Evolutionary conservation across 2,329 filamentous ascomycete species (phyloP).

Genomic region (Claviceps lovelessii): DNA sequence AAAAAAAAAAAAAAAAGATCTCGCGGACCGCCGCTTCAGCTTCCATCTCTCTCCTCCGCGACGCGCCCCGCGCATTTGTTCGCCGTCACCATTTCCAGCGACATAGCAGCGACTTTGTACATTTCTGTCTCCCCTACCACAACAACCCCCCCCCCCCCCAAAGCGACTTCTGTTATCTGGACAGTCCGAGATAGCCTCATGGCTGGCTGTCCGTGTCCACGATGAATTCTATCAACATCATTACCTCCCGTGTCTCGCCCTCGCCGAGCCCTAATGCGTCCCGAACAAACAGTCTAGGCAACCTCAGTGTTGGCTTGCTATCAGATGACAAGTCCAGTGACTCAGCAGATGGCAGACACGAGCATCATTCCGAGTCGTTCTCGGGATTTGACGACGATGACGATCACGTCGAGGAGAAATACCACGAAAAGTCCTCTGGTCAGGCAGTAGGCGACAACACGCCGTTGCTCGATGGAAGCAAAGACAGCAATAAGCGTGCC

Average conservation of each 20-base stretch:
- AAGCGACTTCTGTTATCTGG: background rate
- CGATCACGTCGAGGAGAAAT: conserved; percentile 23
- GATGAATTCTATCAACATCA: conserved; percentile 96
- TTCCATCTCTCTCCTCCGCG: background rate
- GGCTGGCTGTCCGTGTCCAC: conserved; percentile 41
- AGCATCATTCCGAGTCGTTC: conserved; percentile 22
- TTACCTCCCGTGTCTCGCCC: conserved; percentile 68
- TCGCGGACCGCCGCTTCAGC: background rate
- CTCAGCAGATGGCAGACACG: conserved; percentile 22
- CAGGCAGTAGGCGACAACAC: conserved; percentile 44
- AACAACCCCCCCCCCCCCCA: background rate
- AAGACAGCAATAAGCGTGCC: conserved; percentile 22
- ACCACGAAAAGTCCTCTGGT: conserved; percentile 21
- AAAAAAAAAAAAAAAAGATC: background rate
- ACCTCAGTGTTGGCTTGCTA: conserved; percentile 33
- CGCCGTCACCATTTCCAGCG: background rate
- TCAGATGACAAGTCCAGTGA: conserved; percentile 24
- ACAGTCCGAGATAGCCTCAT: conserved; percentile 23
- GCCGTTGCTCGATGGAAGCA: conserved; percentile 36
- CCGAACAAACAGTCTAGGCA: conserved; percentile 46
- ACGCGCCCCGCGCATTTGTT: background rate
- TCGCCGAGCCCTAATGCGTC: conserved; percentile 40
- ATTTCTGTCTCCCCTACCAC: background rate
- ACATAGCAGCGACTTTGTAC: background rate
- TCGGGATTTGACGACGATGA: conserved; percentile 21